phyloP scores from a whole-genome alignment of 2,329 filamentous ascomycete species.

The Diaporthe batatas region DNA sequence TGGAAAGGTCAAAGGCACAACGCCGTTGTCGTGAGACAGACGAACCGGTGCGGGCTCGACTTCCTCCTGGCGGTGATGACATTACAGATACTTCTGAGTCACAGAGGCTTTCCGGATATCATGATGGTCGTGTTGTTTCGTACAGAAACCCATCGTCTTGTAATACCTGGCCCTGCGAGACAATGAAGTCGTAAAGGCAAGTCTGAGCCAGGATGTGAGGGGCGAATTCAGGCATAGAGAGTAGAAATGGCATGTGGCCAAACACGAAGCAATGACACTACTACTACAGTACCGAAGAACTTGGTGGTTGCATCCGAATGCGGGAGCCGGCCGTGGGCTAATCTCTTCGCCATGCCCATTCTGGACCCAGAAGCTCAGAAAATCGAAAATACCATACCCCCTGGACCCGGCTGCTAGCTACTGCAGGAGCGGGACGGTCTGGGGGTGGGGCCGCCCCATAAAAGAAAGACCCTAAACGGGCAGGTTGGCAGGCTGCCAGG shows the following conservation, averaged over 20 bases:
- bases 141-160: constrained; percentile 60
- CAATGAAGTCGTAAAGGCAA: constrained; percentile 54
- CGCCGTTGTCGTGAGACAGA: constrained; percentile 62
- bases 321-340: background rate
- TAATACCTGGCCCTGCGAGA: constrained; percentile 47
- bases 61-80: constrained; percentile 72
- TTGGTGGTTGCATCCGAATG: constrained; percentile 4
- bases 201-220: constrained; percentile 50
- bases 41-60: background rate
- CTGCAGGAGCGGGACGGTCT: constrained; percentile 20
- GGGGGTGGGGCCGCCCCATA: constrained; percentile 21
- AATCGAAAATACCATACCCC: background rate
- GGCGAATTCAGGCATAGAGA: background rate
- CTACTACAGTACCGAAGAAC: background rate
- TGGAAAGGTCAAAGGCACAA: constrained; percentile 77
- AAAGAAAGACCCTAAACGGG: constrained; percentile 4
- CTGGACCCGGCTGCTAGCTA: background rate
- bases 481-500: background rate
- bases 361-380: background rate
- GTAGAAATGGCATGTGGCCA: background rate
- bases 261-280: background rate
- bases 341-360: background rate
- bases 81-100: constrained; percentile 82
- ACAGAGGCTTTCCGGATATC: constrained; percentile 45
- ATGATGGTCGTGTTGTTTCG: constrained; percentile 63